These are phyloP conservation scores for Gloeopeniophorella convolvens DNA, from an alignment of 768 basidiomycete species.

Conservation along the genomic window DNA sequence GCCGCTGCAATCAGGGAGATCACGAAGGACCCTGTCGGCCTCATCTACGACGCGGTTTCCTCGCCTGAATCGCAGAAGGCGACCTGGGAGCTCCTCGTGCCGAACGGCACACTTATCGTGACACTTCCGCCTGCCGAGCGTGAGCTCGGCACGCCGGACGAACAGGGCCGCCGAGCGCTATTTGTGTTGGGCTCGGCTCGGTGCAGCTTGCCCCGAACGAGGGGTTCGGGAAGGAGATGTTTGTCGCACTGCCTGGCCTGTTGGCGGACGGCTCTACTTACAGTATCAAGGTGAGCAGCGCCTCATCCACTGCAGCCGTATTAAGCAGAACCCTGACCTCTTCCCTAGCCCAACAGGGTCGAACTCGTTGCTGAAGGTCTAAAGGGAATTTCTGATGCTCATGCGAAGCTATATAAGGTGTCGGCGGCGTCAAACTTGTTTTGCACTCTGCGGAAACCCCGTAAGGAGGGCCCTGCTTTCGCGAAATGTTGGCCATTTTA, in stretches of 20 bases:
- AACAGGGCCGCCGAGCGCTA: neutral
- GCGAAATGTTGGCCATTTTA: too few relatives aligned
- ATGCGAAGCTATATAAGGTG: constrained; percentile 18
- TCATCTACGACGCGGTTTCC: constrained; percentile 20
- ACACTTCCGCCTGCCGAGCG: constrained; percentile 1
- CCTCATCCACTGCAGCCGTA: neutral
- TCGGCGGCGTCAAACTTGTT: constrained; percentile 26
- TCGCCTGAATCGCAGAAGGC: constrained; percentile 10
- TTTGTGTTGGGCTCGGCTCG: neutral
- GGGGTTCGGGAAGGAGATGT: constrained; percentile 7
- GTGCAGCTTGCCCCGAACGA: neutral
- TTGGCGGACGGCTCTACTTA: constrained; percentile 6
- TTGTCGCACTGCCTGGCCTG: neutral
- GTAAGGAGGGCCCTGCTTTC: too few relatives aligned
- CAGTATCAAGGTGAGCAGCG: constrained; percentile 11
- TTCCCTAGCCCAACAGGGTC: constrained; percentile 22
- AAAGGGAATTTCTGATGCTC: constrained; percentile 22
- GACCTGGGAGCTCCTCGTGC: constrained; percentile 15
- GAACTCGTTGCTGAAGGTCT: constrained; percentile 24
- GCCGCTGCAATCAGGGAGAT: constrained; percentile 15
- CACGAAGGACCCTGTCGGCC: constrained; percentile 6
- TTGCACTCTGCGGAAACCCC: constrained; percentile 5
- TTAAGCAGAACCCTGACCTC: neutral
- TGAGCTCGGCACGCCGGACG: neutral
- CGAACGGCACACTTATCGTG: constrained; percentile 15